Evolutionary conservation across 352 stramenopile species (phyloP), one percentile per base, ranked within the genome.

Genomic region (Globisporangium perplexum): DNA sequence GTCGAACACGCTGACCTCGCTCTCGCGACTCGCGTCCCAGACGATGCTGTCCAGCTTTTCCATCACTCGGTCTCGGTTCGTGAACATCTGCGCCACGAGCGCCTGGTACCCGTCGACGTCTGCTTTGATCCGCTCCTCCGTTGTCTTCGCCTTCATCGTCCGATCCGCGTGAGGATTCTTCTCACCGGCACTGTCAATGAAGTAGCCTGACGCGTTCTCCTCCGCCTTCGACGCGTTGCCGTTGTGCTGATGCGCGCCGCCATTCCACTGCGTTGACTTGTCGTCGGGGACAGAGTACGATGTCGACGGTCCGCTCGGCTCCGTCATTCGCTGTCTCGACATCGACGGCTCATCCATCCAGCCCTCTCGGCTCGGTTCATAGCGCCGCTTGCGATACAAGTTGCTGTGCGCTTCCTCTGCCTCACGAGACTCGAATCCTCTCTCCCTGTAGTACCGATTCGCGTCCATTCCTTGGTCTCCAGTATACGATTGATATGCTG

Each of bases 31-130:
- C 1, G 53, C 42, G 28, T 74, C 60, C 78, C 77, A 90, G 14
- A 63, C 55, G n/a, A 88, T 73, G 1, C 22, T 50, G 50, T 68
- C 56, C 2, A 86, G 30, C 10, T 47, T 30, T 26, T 44, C 38
- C 30, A 76, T 59, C 50, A 86, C 59, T 8, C 68, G 63, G 8
- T 77, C 53, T 36, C 55, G 63, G 62, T 85, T 65, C 41, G 61
- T 60, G 35, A 90, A 80, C 30, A 89, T 54, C 38, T 74, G 55
- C n/a, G 61, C 54, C 47, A 92, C 47, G 15, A 92, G 44, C 47
- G 83, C 69, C 43, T 88, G 71, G 48, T 92, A 92, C 26, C 64
- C 59, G 0, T 83, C 72, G 4, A 83, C 77, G 38, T 69, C 71
- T 31, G 65, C 55, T 53, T 80, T 65, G n/a, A 71, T 51, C 7